Conservation (phyloP, 2,329 filamentous ascomycete genomes). For the Sarocladium oryzae region DNA sequence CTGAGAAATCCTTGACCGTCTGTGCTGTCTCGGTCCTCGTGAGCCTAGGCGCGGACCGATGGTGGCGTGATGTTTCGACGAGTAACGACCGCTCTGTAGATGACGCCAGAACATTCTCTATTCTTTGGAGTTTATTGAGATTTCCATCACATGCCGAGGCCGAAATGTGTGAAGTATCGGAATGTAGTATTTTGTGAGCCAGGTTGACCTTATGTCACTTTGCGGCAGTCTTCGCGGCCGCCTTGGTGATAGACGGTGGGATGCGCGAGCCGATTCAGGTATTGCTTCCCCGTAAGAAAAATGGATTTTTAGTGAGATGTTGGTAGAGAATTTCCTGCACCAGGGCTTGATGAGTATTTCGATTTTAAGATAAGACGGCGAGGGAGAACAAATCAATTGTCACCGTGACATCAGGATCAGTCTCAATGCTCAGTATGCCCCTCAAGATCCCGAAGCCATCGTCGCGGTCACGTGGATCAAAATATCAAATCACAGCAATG, state of each 20-base stretch:
- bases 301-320: background rate
- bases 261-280: background rate
- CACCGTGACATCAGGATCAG: background rate
- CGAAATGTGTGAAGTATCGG: too few species aligned
- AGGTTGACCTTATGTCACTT: background rate
- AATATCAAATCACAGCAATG: slow-evolving; percentile 6
- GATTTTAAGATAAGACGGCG: background rate
- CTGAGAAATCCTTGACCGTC: background rate
- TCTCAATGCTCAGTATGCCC: slow-evolving; percentile 4
- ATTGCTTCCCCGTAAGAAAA: background rate
- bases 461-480: slow-evolving; percentile 8
- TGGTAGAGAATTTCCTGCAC: background rate
- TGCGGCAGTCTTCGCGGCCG: background rate
- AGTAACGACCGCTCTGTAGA: background rate
- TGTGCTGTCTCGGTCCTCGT: background rate
- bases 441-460: slow-evolving; percentile 7
- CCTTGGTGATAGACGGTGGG: background rate
- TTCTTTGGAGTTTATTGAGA: background rate
- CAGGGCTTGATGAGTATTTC: background rate
- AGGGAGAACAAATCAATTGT: background rate
- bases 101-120: slow-evolving; percentile 4
- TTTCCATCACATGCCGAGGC: background rate
- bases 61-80: background rate
- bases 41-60: background rate
- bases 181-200: too few species aligned